Evolutionary conservation across 1,284 basidiomycete genomes (phyloP), one percentile per base, ranked within the genome.

Genomic region (Cutaneotrichosporon cutaneum): DNA sequence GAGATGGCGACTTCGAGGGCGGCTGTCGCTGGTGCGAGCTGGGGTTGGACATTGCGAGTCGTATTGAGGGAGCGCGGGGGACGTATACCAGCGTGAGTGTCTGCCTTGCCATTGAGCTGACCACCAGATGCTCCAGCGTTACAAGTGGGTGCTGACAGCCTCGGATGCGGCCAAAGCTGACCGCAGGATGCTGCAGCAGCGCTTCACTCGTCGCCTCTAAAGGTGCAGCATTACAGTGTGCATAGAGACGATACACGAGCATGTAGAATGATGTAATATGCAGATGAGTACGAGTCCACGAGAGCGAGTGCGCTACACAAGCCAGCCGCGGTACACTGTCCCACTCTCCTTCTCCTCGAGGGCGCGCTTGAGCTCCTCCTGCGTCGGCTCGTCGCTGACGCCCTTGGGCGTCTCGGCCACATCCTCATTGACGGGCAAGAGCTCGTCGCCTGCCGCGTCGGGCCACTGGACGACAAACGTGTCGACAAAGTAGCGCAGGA

Each of bases 401-500:
- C 45, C 45, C 45, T 47, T 47, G 45, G 22, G 45, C 22, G 16
- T 6, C 45, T 47, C 45, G 18, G 10, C 14, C 27, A 18, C 48
- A n/a, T n/a, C 48, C 18, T 27, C 32, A 13, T 52, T 22, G 33
- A 54, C 18, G 14, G 52, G 52, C 13, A 13, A 21, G 32, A 52
- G 32, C 16, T 27, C 55, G 16, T 39, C 26, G 8, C 77, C 72
- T 30, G 83, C 73, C 50, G 88, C 79, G 45, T 85, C 81, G 21
- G 88, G 87, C 92, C 92, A 95, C 73, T 95, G 92, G 16, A 92
- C 89, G 59, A 94, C 73, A 74, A 95, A 93, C 54, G 87, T 85
- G 78, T 98, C 94, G 8, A 92, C 93, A 45, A 95, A 81, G 10
- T 85, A 85, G 36, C 86, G 83, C 22, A 98, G 82, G 48, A 99